Conservation (phyloP, 2,329 filamentous ascomycete species). For the Rhexocercosporidium sp. region DNA sequence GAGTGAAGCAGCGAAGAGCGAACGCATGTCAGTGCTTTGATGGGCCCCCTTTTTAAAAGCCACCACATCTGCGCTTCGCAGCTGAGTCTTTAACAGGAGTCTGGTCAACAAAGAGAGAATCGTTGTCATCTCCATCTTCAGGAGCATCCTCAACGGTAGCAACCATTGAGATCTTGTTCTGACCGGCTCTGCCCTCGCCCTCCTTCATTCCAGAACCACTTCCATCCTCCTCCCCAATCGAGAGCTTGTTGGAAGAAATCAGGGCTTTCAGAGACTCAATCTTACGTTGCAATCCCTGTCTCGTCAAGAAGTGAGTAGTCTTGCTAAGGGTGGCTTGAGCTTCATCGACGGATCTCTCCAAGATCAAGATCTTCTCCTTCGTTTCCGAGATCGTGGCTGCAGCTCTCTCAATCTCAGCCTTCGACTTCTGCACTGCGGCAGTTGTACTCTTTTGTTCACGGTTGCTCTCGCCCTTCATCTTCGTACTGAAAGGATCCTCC, state of each 20-base stretch:
- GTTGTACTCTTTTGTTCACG: background rate
- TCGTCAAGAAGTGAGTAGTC: background rate
- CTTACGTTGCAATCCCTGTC: background rate
- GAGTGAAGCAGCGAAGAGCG: too few relatives aligned
- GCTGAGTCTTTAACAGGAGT: background rate
- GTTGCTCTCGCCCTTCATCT: background rate
- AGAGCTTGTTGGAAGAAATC: background rate
- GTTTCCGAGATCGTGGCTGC: background rate
- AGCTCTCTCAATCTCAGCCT: background rate
- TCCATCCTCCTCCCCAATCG: background rate
- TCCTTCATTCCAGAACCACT: background rate
- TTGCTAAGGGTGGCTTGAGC: background rate
- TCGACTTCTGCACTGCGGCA: background rate
- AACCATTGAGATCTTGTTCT: too few relatives aligned
- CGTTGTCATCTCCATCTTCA: background rate
- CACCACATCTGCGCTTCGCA: background rate
- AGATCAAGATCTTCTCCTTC: background rate
- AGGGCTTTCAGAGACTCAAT: background rate
- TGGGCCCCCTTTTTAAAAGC: background rate
- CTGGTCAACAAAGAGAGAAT: background rate
- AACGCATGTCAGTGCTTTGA: too few relatives aligned
- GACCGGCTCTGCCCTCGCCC: too few relatives aligned
- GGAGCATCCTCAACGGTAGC: constrained; percentile 9
- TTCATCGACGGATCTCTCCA: background rate
- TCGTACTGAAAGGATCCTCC: background rate